Base-by-base conservation (phyloP, 768 basidiomycete genomes). In the Rhizopogon rudus region DNA sequence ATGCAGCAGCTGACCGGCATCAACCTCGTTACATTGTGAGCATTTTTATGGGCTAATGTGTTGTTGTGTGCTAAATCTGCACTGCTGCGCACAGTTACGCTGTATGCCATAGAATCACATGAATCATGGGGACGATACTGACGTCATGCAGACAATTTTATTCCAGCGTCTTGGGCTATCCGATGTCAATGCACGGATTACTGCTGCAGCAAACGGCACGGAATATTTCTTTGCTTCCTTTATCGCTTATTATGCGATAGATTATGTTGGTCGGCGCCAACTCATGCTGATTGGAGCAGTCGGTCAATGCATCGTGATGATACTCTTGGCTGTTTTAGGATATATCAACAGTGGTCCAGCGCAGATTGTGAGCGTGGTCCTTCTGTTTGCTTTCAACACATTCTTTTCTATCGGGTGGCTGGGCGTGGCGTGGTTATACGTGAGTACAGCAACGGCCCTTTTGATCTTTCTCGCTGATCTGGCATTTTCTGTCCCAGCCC, bases 211-310 rank as follows among this genome's bases (percentile, higher is more conserved):
- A 44, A 74, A 73, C 50, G 71, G 71, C 57, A 69, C 77, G 63
- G 72, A 76, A 66, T 70, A 75, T 57, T 65, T 68, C 50, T 68
- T 74, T 61, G 75, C 76, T 57, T 80, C 80, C 37, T 73, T 78
- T 14, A 67, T 77, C 56, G 76, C 76, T 22, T 77, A 80, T 69
- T 77, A 70, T 61, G 70, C 74, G 53, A 74, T 81, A 60, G 80
- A 81, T 63, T 65, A 70, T 55, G 72, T 77, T 62, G 80, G 79
- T 54, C 74, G 79, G 54, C 72, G 79, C 54, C 68, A 68, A 37
- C 65, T 81, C 43, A 74, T 81, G 53, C 68, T 80, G 63, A 68
- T 66, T 59, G 80, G 80, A 43, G 73, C 78, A 22, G 60, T 71
- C 52, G 77, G 76, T 61, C 46, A 65, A 55, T 59, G 54, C 16